phyloP scores from a whole-genome alignment of 2,329 filamentous ascomycete species.

The Volutella citrinella region DNA sequence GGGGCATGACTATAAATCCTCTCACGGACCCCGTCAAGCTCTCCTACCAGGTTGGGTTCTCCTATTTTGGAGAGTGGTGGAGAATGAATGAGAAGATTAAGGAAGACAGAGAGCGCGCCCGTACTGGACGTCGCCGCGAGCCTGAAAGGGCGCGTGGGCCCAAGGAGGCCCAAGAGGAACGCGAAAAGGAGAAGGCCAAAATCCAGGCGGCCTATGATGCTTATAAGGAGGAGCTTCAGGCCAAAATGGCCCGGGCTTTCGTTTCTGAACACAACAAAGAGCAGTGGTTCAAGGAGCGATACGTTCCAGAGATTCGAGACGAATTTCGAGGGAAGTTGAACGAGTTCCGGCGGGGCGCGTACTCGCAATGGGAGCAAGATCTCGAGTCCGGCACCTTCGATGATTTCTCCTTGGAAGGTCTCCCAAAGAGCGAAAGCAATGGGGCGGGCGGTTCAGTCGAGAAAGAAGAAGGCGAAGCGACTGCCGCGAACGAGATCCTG shows the following conservation, averaged over 20 bases:
- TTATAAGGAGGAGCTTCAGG: slow-evolving; percentile 67
- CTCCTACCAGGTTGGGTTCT: slow-evolving; percentile 79
- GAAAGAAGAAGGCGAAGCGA: slow-evolving; percentile 94
- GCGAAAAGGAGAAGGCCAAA: slow-evolving; percentile 73
- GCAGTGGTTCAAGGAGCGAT: slow-evolving; percentile 97
- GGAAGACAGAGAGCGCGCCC: slow-evolving; percentile 71
- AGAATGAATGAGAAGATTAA: slow-evolving; percentile 78
- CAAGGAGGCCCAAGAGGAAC: slow-evolving; percentile 67
- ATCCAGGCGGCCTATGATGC: slow-evolving; percentile 69
- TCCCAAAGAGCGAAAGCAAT: slow-evolving; percentile 90
- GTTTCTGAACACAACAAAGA: slow-evolving; percentile 91
- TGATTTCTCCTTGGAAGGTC: slow-evolving; percentile 89
- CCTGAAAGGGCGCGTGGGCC: slow-evolving; percentile 61
- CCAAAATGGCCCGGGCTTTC: slow-evolving; percentile 82
- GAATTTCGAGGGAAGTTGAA: slow-evolving; percentile 72
- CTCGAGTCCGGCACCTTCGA: slow-evolving; percentile 84
- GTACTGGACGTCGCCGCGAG: slow-evolving; percentile 66
- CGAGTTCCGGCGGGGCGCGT: slow-evolving; percentile 74
- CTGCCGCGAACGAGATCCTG: slow-evolving; percentile 85
- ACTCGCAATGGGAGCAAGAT: slow-evolving; percentile 86
- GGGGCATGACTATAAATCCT: slow-evolving; percentile 54
- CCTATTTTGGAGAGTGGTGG: slow-evolving; percentile 86
- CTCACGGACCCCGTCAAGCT: slow-evolving; percentile 69
- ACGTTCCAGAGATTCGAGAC: slow-evolving; percentile 78
- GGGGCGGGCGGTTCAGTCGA: slow-evolving; percentile 81